Percentiles rank a stretch among this genome's conserved stretches.
Conservation (phyloP, 1,284 basidiomycete genomes). For the Ceratobasidium sp. region DNA sequence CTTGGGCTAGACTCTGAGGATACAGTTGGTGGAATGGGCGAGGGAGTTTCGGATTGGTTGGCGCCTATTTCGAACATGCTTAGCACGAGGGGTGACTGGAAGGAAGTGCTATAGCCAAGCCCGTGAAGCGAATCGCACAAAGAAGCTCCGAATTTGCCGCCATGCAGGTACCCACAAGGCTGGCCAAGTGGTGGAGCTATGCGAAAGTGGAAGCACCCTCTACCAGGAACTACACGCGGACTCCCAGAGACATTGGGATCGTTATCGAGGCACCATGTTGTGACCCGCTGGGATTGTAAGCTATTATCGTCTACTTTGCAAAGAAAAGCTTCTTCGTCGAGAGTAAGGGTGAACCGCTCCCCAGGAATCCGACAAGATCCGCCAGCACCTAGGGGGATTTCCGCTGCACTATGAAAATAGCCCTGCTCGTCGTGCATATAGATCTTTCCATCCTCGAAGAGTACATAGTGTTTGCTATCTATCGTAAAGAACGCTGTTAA, state of each 20-base stretch:
- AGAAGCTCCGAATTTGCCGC: not conserved
- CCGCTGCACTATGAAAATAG: not conserved
- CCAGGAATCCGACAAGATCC: not conserved
- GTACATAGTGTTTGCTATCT: not conserved
- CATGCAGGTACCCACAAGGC: no score
- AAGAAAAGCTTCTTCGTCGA: slow-evolving; percentile 3
- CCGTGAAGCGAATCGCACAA: not conserved
- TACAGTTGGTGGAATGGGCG: not conserved
- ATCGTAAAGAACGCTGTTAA: not conserved
- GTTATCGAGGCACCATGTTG: slow-evolving; percentile 18
- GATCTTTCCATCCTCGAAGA: not conserved
- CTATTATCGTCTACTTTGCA: not conserved
- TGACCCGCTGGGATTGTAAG: not conserved
- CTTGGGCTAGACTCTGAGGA: not conserved
- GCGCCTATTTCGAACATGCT: no score
- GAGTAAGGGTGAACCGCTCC: not conserved
- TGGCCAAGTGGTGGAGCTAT: not conserved
- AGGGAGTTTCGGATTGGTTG: not conserved
- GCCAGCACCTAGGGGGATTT: not conserved
- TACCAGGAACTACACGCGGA: not conserved
- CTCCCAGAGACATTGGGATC: not conserved
- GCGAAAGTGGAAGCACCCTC: slow-evolving; percentile 10
- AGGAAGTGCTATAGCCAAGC: not conserved
- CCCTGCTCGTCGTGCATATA: not conserved
- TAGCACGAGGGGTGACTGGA: no score